These are phyloP conservation scores for Hanseniaspora sp. DNA, from an alignment of 1,139 yeast species.

Conservation along the genomic window DNA sequence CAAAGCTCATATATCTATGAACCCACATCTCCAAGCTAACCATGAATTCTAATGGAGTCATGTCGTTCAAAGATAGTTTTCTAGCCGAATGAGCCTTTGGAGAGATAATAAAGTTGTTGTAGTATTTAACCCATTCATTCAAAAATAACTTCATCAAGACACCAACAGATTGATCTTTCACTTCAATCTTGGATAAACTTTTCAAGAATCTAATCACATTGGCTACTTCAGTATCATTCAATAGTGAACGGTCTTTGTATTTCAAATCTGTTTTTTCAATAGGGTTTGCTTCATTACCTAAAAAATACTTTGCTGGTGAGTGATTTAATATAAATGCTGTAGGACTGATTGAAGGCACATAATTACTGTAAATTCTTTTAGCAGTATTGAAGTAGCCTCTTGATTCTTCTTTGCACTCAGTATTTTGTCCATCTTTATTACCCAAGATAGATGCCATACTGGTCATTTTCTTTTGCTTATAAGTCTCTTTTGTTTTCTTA, in stretches of 20 bases:
- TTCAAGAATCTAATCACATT: constrained; percentile 5
- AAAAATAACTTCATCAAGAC: neutral
- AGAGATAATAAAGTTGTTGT: neutral
- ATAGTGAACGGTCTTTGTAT: neutral
- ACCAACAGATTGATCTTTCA: neutral
- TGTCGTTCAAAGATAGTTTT: neutral
- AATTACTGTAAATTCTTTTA: neutral
- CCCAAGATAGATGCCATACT: neutral
- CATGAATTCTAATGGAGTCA: constrained; percentile 11
- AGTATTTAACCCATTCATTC: neutral
- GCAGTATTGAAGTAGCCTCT: neutral
- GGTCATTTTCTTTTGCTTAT: constrained; percentile 1
- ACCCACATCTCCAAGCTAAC: constrained; percentile 10
- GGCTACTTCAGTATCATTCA: neutral
- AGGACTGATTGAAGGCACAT: neutral
- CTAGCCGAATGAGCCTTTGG: neutral
- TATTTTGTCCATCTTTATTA: neutral
- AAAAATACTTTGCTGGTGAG: neutral
- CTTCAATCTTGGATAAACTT: neutral
- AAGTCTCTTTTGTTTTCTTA: constrained; percentile 9
- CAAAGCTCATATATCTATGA: constrained; percentile 8
- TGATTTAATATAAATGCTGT: neutral
- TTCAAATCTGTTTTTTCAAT: constrained; percentile 3
- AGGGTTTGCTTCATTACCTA: neutral
- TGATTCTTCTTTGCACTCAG: neutral